These are phyloP conservation scores for Capronia epimyces DNA, from an alignment of 2,329 filamentous ascomycete species.

Conservation along the genomic window DNA sequence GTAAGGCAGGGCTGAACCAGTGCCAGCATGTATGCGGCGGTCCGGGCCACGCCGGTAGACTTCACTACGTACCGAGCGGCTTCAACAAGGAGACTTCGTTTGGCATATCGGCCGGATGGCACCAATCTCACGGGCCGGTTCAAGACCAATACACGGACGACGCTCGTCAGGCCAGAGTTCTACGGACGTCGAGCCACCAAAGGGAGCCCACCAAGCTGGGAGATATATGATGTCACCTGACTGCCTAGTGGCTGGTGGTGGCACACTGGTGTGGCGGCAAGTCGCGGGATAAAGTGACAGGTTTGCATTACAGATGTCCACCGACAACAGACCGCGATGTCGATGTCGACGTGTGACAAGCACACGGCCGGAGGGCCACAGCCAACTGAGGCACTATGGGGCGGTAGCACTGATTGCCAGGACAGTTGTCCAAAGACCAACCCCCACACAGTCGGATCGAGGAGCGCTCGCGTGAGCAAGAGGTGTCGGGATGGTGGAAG, in stretches of 20 bases:
- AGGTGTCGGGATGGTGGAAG: constrained; percentile 1
- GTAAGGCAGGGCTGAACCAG: not conserved
- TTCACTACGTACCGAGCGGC: constrained; percentile 38
- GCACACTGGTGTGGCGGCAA: not conserved
- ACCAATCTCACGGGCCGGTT: not conserved
- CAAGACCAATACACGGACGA: not conserved
- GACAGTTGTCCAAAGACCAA: not conserved
- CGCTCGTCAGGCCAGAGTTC: not conserved
- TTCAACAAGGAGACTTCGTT: constrained; percentile 42
- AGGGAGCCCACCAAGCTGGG: not conserved
- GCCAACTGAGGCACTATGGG: constrained; percentile 15
- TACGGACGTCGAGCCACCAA: not conserved
- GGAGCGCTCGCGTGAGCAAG: constrained; percentile 26
- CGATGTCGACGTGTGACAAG: constrained; percentile 20
- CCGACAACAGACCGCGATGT: constrained; percentile 9
- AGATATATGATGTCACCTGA: constrained; percentile 23
- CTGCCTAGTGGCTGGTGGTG: not conserved
- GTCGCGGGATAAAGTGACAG: constrained; percentile 12
- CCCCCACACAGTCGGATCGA: constrained; percentile 15
- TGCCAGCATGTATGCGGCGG: not conserved
- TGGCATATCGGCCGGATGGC: constrained; percentile 32
- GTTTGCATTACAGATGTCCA: constrained; percentile 7
- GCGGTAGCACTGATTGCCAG: constrained; percentile 4
- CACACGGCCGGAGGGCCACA: constrained; percentile 9
- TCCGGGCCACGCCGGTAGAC: constrained; percentile 1